Conservation (phyloP, 371 early-diverging fungal genomes). For the Haplosporangium sp. region DNA sequence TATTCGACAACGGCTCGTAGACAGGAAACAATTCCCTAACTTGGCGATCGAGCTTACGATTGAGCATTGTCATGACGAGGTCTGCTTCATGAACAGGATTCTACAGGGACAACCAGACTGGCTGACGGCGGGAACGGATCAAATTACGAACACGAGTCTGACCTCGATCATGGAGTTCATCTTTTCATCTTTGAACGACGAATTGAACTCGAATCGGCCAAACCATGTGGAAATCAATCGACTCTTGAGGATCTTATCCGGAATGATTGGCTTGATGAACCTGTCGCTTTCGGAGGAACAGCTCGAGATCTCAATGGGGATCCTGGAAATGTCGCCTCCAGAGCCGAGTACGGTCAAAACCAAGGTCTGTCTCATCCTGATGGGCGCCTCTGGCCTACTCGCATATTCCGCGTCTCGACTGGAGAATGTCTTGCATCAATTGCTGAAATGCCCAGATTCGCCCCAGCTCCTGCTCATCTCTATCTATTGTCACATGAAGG, state of each 20-base stretch:
- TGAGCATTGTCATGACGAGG: constrained; percentile 52
- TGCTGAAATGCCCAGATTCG: constrained; percentile 34
- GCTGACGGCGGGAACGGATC: constrained; percentile 43
- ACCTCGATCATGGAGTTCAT: constrained; percentile 51
- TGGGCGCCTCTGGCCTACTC: constrained; percentile 43
- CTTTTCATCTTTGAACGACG: constrained; percentile 51
- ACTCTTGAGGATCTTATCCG: constrained; percentile 39
- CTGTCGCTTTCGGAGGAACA: constrained; percentile 35
- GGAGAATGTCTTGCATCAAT: constrained; percentile 22
- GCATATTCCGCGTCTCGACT: constrained; percentile 28
- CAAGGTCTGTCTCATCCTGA: constrained; percentile 47
- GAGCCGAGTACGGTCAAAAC: constrained; percentile 38
- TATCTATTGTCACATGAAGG: constrained; percentile 35
- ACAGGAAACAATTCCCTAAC: constrained; percentile 36
- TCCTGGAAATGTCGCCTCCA: constrained; percentile 39
- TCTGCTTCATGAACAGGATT: constrained; percentile 51
- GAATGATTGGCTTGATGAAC: constrained; percentile 51
- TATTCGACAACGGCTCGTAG: constrained; percentile 40
- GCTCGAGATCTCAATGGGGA: constrained; percentile 39
- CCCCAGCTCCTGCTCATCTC: constrained; percentile 36
- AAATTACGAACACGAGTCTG: constrained; percentile 37
- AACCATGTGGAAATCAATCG: constrained; percentile 38
- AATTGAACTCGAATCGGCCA: constrained; percentile 26
- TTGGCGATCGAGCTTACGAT: constrained; percentile 49
- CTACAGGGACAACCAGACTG: constrained; percentile 49